phyloP scores from a whole-genome alignment of 306 rosid genomes.

The Cyclanthera cordifolia region DNA sequence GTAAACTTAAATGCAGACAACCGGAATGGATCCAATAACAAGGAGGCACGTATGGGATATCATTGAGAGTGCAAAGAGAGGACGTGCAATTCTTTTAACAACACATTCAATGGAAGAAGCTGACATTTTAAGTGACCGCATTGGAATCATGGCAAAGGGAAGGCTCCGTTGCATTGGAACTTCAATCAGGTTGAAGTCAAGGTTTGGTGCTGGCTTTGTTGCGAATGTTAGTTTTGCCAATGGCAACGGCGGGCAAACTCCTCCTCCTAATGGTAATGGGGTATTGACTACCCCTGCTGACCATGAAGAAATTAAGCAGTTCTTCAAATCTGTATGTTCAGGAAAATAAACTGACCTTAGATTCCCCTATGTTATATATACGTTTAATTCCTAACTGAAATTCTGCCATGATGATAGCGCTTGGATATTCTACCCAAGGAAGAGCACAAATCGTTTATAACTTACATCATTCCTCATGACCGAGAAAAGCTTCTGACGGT shows the following conservation, averaged over 20 bases:
- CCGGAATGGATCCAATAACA: slow-evolving; percentile 93
- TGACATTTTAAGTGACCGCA: slow-evolving; percentile 72
- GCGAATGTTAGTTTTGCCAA: slow-evolving; percentile 49
- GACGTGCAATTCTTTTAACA: slow-evolving; percentile 71
- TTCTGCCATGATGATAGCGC: slow-evolving; percentile 39
- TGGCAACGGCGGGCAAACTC: slow-evolving; percentile 27
- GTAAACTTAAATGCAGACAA: slow-evolving; percentile 37
- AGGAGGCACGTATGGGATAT: slow-evolving; percentile 94
- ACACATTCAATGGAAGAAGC: slow-evolving; percentile 99
- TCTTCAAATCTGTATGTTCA: slow-evolving; percentile 56
- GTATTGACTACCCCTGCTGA: slow-evolving; percentile 23
- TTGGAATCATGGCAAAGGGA: slow-evolving; percentile 93
- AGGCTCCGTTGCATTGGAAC: slow-evolving; percentile 82
- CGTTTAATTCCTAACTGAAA: slow-evolving; percentile 22
- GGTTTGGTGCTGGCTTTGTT: slow-evolving; percentile 70
- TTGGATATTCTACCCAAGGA: slow-evolving; percentile 66
- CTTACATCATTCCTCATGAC: slow-evolving; percentile 73
- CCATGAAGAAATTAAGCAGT: slow-evolving; percentile 53
- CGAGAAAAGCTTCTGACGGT: slow-evolving; percentile 34
- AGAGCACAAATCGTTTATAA: slow-evolving; percentile 45
- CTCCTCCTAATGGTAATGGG: slow-evolving; percentile 25
- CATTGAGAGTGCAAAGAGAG: slow-evolving; percentile 66
- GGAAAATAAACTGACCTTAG: slow-evolving; percentile 10
- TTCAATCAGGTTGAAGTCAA: slow-evolving; percentile 68
- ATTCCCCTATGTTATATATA: neutral